phyloP scores from a whole-genome alignment of 106 monocot species.

The Platanthera zijinensis region DNA sequence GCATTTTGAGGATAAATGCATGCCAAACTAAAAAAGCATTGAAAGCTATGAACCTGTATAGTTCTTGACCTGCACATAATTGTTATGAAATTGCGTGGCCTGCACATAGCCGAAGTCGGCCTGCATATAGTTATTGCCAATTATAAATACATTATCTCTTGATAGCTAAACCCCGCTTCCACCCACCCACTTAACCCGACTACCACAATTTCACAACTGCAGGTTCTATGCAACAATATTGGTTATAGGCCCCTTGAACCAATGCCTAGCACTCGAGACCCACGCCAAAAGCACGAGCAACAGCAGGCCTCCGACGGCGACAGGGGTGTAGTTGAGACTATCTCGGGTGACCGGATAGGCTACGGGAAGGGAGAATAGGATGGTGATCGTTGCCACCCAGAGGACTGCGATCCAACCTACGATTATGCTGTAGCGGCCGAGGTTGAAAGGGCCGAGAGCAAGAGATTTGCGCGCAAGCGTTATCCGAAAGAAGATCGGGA shows the following conservation, averaged over 20 bases:
- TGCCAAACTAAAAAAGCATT: too few relatives aligned
- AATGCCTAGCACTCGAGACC: slow-evolving; percentile 54
- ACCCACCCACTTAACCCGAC: background rate
- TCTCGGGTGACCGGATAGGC: slow-evolving; percentile 69
- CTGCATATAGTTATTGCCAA: too few relatives aligned
- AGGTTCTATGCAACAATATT: slow-evolving; percentile 28
- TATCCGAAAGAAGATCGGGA: slow-evolving; percentile 68
- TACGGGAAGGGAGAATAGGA: slow-evolving; percentile 80
- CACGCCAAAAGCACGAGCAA: slow-evolving; percentile 42
- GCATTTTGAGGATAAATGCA: too few relatives aligned
- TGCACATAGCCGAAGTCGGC: too few relatives aligned
- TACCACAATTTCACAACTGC: background rate
- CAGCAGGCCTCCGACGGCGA: slow-evolving; percentile 74
- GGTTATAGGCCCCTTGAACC: slow-evolving; percentile 70
- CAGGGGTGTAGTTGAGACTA: slow-evolving; percentile 78
- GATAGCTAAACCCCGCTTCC: background rate
- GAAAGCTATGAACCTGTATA: too few relatives aligned
- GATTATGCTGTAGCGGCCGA: slow-evolving; percentile 44
- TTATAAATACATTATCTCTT: too few relatives aligned
- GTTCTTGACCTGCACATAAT: too few relatives aligned
- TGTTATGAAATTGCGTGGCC: too few relatives aligned
- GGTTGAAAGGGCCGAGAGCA: slow-evolving; percentile 66
- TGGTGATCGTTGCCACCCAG: slow-evolving; percentile 71
- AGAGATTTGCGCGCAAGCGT: slow-evolving; percentile 57
- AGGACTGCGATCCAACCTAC: slow-evolving; percentile 70